Percentiles rank a stretch among this genome's conserved stretches.
phyloP scores from a whole-genome alignment of 208 protist genomes.

The Leishmania mexicana region DNA sequence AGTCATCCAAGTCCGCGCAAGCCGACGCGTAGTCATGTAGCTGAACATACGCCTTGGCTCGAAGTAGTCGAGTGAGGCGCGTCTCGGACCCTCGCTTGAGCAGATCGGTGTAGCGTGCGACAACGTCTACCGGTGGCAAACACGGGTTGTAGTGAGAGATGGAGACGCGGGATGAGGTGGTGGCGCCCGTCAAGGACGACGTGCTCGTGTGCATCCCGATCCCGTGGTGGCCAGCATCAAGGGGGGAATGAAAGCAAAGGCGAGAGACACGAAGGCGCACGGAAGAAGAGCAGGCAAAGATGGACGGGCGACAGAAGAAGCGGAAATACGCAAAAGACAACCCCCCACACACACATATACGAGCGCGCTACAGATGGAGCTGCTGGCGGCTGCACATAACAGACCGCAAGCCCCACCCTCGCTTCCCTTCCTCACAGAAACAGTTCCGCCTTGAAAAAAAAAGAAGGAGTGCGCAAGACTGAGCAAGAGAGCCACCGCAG shows the following conservation, averaged over 20 bases:
- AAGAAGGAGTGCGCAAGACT: background rate
- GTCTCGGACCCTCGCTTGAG: conserved; percentile 29
- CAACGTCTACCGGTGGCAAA: conserved; percentile 35
- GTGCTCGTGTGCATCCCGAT: background rate
- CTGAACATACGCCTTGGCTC: conserved; percentile 44
- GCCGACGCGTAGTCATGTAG: conserved; percentile 43
- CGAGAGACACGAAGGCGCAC: background rate
- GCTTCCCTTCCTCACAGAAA: background rate
- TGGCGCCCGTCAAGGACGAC: background rate
- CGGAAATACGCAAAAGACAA: background rate
- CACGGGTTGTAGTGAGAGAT: conserved; percentile 32
- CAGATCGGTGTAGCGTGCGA: conserved; percentile 30
- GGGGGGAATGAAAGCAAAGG: background rate
- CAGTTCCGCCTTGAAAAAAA: background rate
- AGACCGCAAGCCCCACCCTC: background rate
- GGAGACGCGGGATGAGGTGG: background rate
- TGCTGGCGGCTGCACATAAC: background rate
- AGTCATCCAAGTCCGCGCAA: conserved; percentile 39
- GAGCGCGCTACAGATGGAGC: background rate
- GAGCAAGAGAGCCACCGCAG: background rate
- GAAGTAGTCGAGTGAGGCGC: conserved; percentile 32
- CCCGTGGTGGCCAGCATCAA: background rate
- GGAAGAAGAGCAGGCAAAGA: background rate
- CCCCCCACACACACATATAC: background rate
- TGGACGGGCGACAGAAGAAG: background rate